Evolutionary conservation across 2,329 filamentous ascomycete species (phyloP).

Genomic region (Samsoniella hepiali): DNA sequence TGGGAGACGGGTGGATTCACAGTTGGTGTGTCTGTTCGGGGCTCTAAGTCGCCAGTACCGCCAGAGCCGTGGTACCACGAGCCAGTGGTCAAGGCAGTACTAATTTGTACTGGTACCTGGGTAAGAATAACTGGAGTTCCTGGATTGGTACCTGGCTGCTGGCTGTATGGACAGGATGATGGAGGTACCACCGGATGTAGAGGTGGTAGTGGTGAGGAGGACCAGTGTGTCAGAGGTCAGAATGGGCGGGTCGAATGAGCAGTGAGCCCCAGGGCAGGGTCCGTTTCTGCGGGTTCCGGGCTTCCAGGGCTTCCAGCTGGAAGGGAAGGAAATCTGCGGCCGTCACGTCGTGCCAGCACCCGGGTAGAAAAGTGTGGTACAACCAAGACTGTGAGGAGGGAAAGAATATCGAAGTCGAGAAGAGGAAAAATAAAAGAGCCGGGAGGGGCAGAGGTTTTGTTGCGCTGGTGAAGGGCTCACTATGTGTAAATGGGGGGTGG

Average conservation of each 20-base stretch:
- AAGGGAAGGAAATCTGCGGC: background rate
- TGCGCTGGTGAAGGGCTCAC: background rate
- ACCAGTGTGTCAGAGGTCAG: slow-evolving; percentile 16
- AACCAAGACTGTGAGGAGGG: background rate
- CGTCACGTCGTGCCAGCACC: too few relatives aligned
- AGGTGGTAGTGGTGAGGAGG: background rate
- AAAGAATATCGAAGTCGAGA: background rate
- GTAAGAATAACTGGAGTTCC: background rate
- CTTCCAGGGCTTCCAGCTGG: background rate
- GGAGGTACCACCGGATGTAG: background rate
- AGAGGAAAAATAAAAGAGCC: background rate
- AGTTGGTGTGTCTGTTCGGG: slow-evolving; percentile 1
- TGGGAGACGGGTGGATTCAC: background rate
- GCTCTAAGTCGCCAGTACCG: background rate
- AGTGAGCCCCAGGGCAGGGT: slow-evolving; percentile 10
- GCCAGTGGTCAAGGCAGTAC: background rate
- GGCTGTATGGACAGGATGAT: background rate
- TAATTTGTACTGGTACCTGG: background rate
- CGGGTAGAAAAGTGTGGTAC: background rate
- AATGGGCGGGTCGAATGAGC: slow-evolving; percentile 16
- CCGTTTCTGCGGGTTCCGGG: slow-evolving; percentile 13
- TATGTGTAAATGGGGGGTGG: too few relatives aligned
- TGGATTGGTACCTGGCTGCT: background rate
- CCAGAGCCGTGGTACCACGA: background rate
- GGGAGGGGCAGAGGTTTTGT: background rate